Conservation (phyloP, 164 flowering plant genomes). For the Nymphaea colorata region DNA sequence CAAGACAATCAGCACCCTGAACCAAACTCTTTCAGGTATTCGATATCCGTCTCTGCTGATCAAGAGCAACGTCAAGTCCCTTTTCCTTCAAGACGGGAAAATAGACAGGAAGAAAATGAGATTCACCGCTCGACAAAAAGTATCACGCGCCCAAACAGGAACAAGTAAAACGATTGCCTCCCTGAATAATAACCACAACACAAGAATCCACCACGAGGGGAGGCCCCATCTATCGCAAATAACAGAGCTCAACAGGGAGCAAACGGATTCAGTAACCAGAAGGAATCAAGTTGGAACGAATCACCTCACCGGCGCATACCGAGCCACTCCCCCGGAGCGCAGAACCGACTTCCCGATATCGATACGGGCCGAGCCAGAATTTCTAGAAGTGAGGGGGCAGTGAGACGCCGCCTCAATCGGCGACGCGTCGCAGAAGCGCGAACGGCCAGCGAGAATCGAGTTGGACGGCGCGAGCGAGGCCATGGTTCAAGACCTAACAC, state of each 20-base stretch:
- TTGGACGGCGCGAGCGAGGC: neutral
- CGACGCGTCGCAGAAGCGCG: neutral
- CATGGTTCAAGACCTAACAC: neutral
- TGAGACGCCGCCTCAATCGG: neutral
- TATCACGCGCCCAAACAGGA: neutral
- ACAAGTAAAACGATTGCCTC: neutral
- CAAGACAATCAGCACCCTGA: too few relatives aligned
- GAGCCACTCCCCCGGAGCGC: neutral
- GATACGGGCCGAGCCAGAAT: neutral
- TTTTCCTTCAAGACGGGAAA: too few relatives aligned
- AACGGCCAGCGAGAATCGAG: neutral
- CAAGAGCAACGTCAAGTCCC: too few relatives aligned
- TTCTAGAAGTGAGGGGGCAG: neutral
- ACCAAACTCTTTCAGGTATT: too few relatives aligned
- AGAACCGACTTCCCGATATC: neutral
- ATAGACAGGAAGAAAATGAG: too few relatives aligned
- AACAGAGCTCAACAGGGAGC: neutral
- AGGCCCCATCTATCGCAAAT: neutral
- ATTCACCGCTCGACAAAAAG: neutral
- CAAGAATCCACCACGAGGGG: neutral
- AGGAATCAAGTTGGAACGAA: neutral
- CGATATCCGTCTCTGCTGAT: too few relatives aligned
- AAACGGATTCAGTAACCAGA: neutral
- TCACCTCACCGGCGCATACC: neutral
- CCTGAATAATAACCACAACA: neutral